Evolutionary conservation across 2,329 filamentous ascomycete genomes (phyloP).

Genomic region (Graphiopsis chlorocephala): DNA sequence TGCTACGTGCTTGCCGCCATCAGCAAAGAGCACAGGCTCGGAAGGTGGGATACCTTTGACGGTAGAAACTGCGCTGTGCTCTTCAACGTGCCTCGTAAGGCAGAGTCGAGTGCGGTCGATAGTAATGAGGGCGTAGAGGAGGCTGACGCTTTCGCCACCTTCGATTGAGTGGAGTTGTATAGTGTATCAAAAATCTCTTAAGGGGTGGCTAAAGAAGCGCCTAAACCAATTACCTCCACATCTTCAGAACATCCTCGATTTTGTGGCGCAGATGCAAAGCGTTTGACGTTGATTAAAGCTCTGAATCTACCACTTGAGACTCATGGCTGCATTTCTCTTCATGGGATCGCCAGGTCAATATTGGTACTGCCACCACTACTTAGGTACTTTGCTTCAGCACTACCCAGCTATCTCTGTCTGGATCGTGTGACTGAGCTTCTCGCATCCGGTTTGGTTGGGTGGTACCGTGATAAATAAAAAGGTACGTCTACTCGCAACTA

Average conservation of each 20-base stretch:
- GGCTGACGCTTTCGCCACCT: slow-evolving; percentile 18
- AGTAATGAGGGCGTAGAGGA: background rate
- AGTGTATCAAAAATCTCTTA: slow-evolving; percentile 12
- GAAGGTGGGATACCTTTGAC: slow-evolving; percentile 64
- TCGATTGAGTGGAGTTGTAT: slow-evolving; percentile 16
- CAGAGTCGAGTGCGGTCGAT: background rate
- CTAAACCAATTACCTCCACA: background rate
- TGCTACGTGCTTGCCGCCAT: slow-evolving; percentile 82
- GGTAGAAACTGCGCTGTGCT: slow-evolving; percentile 83
- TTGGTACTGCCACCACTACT: background rate
- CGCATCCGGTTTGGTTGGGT: background rate
- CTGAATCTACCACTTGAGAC: background rate
- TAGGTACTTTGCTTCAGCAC: background rate
- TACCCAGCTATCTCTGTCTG: background rate
- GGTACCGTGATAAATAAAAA: background rate
- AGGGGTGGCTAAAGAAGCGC: background rate
- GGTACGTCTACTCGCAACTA: background rate
- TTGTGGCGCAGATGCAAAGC: background rate
- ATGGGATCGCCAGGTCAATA: background rate
- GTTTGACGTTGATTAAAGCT: background rate
- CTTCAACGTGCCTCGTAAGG: slow-evolving; percentile 67
- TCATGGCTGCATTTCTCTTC: background rate
- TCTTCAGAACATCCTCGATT: background rate
- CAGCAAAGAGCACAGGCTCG: slow-evolving; percentile 81
- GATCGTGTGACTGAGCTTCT: background rate